A percentile compares a stretch with the other conserved stretches of the same genome.
Conservation (phyloP, 73 alveolate species). For the Paramecium caudatum region DNA sequence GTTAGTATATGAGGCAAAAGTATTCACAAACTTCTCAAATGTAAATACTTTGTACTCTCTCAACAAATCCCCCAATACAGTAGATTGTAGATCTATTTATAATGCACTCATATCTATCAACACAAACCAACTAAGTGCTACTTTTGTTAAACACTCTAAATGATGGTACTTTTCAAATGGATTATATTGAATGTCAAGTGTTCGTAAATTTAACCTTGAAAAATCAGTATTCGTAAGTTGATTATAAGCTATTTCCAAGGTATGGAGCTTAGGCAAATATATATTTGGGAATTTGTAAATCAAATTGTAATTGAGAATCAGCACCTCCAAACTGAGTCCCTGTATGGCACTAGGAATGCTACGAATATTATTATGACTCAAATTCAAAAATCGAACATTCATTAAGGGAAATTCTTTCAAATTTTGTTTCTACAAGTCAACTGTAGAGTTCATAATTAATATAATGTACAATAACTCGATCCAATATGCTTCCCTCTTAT, state of each 20-base stretch:
- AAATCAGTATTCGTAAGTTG: not conserved
- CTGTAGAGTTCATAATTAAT: too few relatives aligned
- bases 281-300: not conserved
- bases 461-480: too few relatives aligned
- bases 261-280: not conserved
- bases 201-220: not conserved
- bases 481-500: too few relatives aligned
- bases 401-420: not conserved
- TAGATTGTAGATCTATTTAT: not conserved
- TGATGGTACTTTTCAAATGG: not conserved
- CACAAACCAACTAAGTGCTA: conserved; percentile 2
- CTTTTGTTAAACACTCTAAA: not conserved
- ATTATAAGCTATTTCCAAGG: conserved; percentile 29
- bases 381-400: not conserved
- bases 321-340: not conserved
- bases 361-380: not conserved
- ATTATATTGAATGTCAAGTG: conserved; percentile 5
- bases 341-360: not conserved
- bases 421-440: too few relatives aligned
- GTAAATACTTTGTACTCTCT: not conserved
- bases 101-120: conserved; percentile 26
- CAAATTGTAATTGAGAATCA: conserved; percentile 8
- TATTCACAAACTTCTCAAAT: not conserved
- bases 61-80: not conserved
- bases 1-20: not conserved